Evolutionary conservation across 345 rosid species (phyloP).

Genomic region (Hirschfeldia incana): DNA sequence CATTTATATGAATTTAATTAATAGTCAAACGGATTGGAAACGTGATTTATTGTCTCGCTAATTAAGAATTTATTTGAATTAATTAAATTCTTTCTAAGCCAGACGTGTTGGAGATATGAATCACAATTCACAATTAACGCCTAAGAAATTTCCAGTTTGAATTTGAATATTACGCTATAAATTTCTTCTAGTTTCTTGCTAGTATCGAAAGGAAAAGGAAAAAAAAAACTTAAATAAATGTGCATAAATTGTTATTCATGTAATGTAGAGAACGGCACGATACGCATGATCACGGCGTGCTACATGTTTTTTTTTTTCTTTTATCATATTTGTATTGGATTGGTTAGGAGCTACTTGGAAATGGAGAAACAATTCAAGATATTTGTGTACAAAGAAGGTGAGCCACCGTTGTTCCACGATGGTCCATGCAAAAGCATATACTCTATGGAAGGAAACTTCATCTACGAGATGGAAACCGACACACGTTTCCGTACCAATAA

Average conservation of each 20-base stretch:
- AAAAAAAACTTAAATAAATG: background rate
- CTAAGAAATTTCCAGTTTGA: background rate
- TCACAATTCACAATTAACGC: background rate
- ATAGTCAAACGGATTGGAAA: conserved; percentile 1
- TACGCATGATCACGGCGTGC: conserved; percentile 21
- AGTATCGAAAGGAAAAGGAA: background rate
- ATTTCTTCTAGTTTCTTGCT: background rate
- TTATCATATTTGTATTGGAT: background rate
- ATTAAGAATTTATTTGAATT: conserved; percentile 1
- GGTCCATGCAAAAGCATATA: conserved; percentile 96
- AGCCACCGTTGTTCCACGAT: conserved; percentile 79
- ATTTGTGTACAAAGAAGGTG: conserved; percentile 79
- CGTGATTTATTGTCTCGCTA: background rate
- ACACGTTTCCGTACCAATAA: conserved; percentile 51
- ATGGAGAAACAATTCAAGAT: conserved; percentile 84
- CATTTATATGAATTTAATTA: background rate
- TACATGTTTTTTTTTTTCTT: background rate
- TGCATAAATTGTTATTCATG: background rate
- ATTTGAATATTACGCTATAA: background rate
- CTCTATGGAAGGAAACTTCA: conserved; percentile 86
- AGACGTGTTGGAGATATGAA: conserved; percentile 2
- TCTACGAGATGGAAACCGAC: conserved; percentile 52
- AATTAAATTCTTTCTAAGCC: conserved; percentile 4
- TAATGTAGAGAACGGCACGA: background rate
- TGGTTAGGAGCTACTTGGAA: conserved; percentile 77